These are phyloP conservation scores for Aleurites moluccanus DNA, from an alignment of 441 rosid genomes.

Conservation along the genomic window DNA sequence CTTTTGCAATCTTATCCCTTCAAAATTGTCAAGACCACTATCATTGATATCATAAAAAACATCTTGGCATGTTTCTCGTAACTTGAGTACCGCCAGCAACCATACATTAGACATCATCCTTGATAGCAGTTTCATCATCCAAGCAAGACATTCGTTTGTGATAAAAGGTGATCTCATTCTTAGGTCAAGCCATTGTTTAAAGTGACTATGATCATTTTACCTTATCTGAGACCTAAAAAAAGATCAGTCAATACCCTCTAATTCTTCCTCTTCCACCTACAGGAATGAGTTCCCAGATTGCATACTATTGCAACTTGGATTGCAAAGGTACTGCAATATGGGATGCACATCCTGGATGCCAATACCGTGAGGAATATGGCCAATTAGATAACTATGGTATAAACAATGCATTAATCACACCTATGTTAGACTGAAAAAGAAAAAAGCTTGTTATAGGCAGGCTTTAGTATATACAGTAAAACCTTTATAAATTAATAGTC, in stretches of 20 bases:
- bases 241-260: neutral
- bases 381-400: neutral
- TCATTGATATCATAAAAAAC: neutral
- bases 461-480: neutral
- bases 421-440: neutral
- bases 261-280: neutral
- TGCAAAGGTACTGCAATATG: neutral
- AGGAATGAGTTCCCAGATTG: neutral
- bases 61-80: neutral
- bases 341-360: neutral
- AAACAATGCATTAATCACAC: neutral
- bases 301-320: neutral
- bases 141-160: neutral
- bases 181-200: neutral
- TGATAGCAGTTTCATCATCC: neutral
- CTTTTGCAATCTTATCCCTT: neutral
- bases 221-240: neutral
- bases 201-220: neutral
- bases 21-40: neutral
- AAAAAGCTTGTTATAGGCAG: neutral
- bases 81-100: neutral
- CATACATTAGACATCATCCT: neutral
- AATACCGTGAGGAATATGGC: neutral
- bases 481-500: too few relatives aligned
- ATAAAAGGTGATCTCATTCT: neutral